phyloP scores from a whole-genome alignment of 192 early-diverging fungal species.

The Entophlyctis luteolus region DNA sequence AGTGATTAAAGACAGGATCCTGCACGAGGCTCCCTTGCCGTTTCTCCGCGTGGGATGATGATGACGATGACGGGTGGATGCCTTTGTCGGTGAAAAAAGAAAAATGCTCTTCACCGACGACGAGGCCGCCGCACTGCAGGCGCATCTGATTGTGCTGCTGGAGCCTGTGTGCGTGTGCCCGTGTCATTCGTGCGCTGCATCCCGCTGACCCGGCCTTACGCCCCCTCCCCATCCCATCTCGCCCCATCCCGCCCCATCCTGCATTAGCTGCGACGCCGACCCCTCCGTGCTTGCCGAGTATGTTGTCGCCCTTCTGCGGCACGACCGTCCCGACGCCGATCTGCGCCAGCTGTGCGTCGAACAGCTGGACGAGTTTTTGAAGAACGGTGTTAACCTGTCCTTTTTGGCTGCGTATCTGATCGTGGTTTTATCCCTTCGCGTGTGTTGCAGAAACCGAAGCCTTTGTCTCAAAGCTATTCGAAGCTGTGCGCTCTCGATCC shows the following conservation, averaged over 20 bases:
- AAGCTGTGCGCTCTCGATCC: constrained; percentile 39
- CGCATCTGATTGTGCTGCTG: neutral
- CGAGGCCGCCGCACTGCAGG: constrained; percentile 4
- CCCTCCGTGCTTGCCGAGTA: constrained; percentile 75
- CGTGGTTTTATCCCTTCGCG: constrained; percentile 21
- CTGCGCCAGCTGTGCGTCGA: constrained; percentile 54
- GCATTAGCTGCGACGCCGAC: constrained; percentile 51
- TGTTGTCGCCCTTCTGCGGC: constrained; percentile 70
- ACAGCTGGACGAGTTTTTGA: constrained; percentile 76
- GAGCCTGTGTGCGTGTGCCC: neutral
- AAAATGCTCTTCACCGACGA: constrained; percentile 12
- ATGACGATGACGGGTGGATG: no score
- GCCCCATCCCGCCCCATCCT: neutral
- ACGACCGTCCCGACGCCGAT: constrained; percentile 56
- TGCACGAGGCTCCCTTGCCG: no score
- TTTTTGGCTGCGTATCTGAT: neutral
- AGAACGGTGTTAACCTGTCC: constrained; percentile 49
- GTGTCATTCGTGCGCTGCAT: neutral
- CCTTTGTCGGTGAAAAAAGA: no score
- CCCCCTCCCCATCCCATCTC: neutral
- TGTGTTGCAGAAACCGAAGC: constrained; percentile 55
- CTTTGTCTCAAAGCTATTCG: constrained; percentile 64
- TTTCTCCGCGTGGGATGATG: no score
- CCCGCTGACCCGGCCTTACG: neutral
- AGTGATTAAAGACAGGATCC: no score